Conservation (phyloP, 2,329 filamentous ascomycete species). For the Aspergillus bombycis region DNA sequence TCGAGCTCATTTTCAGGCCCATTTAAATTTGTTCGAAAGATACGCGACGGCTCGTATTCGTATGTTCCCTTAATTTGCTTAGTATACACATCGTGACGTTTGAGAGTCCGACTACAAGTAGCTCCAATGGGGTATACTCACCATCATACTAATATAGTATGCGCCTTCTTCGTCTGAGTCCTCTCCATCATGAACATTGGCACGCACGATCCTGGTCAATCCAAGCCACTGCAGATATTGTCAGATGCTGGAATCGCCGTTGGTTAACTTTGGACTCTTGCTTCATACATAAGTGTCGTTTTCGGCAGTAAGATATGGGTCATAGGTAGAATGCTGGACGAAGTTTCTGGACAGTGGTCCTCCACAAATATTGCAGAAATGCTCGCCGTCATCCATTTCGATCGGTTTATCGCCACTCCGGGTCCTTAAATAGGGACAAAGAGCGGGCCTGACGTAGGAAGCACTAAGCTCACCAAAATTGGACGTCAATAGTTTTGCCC, state of each 20-base stretch:
- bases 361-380: slow-evolving; percentile 10
- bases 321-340: neutral
- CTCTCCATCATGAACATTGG: neutral
- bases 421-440: neutral
- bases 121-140: neutral
- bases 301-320: neutral
- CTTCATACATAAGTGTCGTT: neutral
- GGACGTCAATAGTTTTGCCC: neutral
- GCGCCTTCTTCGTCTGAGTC: neutral
- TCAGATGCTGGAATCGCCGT: neutral
- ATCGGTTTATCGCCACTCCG: neutral
- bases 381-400: neutral
- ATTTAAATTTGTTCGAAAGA: neutral
- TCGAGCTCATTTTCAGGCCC: neutral
- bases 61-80: neutral
- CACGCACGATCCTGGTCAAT: neutral
- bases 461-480: neutral
- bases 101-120: neutral
- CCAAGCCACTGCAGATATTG: neutral
- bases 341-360: slow-evolving; percentile 1
- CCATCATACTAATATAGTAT: neutral
- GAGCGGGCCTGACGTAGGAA: neutral
- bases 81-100: neutral
- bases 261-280: neutral
- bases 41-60: neutral